A percentile compares a stretch with the other conserved stretches of the same genome.
Evolutionary conservation across 2,329 filamentous ascomycete species (phyloP).

Genomic region (Sarocladium brachiariae): DNA sequence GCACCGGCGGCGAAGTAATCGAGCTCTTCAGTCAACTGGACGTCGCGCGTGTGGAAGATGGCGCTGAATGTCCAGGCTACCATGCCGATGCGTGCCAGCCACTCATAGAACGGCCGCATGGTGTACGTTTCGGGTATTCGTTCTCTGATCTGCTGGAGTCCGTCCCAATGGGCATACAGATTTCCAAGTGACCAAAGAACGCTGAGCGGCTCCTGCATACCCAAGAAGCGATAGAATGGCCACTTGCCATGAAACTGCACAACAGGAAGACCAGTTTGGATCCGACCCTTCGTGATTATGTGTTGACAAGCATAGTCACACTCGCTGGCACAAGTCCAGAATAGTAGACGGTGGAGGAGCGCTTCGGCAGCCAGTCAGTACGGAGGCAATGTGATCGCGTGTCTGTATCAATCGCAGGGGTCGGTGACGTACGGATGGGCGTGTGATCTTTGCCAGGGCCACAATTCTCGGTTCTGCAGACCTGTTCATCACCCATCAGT

Average conservation of each 20-base stretch:
- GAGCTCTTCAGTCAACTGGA: constrained; percentile 77
- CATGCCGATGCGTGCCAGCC: constrained; percentile 74
- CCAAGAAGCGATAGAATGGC: constrained; percentile 86
- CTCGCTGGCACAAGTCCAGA: constrained; percentile 89
- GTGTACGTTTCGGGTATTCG: constrained; percentile 67
- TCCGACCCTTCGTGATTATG: constrained; percentile 69
- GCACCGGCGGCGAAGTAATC: constrained; percentile 95
- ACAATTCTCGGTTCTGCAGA: constrained; percentile 79
- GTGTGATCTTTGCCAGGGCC: constrained; percentile 49
- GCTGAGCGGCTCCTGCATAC: constrained; percentile 90
- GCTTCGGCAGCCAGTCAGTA: constrained; percentile 44
- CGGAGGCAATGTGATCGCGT: constrained; percentile 10
- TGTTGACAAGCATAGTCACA: constrained; percentile 99
- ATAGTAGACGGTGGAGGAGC: constrained; percentile 72
- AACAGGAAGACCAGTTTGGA: constrained; percentile 58
- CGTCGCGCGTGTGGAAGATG: constrained; percentile 89
- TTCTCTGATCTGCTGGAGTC: constrained; percentile 63
- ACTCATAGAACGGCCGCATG: constrained; percentile 72
- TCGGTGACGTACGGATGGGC: constrained; percentile 57
- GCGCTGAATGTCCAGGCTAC: constrained; percentile 82
- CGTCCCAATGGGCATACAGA: constrained; percentile 75
- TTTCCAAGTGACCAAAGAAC: constrained; percentile 93
- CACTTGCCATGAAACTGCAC: constrained; percentile 98
- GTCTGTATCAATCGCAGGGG: constrained; percentile 9
- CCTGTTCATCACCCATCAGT: constrained; percentile 42